Base-by-base conservation (phyloP, 2,329 filamentous ascomycete species). In the Alternaria novae-zelandiae region DNA sequence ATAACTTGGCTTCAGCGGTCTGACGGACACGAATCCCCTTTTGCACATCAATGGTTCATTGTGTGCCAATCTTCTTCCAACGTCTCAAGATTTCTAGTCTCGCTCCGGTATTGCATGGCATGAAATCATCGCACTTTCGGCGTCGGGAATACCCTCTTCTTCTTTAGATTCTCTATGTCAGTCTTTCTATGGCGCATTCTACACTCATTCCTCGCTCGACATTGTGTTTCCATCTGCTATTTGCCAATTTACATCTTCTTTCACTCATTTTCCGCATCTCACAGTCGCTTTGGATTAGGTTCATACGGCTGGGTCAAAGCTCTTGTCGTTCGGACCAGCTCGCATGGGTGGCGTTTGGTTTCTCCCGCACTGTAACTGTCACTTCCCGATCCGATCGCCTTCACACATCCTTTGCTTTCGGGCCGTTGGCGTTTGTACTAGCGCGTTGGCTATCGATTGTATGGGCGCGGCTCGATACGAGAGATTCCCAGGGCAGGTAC, bases 371-470 rank as follows among this genome's bases (percentile, higher is more conserved):
- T 45, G 21, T 36, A 26, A 15, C 25, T 59, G n/a, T 50, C 28
- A 46, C 43, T 63, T 61, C 30, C 43, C 56, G 13, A 26, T 58
- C 21, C 32, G 13, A 23, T 44, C 49, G 26, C 9, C 32, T 61
- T 21, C 49, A 51, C 30, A 15, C 28, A 50, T 50, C 17, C 7
- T 30, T 57, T 30, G 20, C 30, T 45, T 53, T 57, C 43, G 43
- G 41, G 49, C 59, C 47, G 57, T 54, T 54, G 43, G 20, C 53
- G 57, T 59, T 43, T 60, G 56, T 23, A 41, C 61, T 61, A 59
- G 61, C 66, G 56, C 61, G 47, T 58, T 70, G 64, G 58, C 63
- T 55, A 64, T 44, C 30, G 54, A 51, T 54, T 55, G 53, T 47
- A 62, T 46, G 44, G 41, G 30, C 9, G 26, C 59, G 57, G 63